phyloP scores from a whole-genome alignment of 2,329 filamentous ascomycete genomes.

The Colletotrichum musicola region DNA sequence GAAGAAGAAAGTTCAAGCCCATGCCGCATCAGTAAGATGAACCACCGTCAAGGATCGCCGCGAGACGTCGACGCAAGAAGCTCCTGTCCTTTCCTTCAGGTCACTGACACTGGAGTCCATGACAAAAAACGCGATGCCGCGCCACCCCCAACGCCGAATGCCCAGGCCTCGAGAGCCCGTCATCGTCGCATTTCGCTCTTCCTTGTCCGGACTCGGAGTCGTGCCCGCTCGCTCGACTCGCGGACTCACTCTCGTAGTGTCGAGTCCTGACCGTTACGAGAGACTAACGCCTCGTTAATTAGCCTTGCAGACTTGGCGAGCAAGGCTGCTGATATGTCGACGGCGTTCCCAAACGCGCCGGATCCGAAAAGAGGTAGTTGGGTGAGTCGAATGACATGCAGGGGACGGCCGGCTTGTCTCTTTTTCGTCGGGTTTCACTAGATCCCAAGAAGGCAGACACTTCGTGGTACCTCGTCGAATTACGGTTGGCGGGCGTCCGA shows the following conservation, averaged over 20 bases:
- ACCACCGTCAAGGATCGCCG: background rate
- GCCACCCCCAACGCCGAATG: background rate
- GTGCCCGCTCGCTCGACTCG: constrained; percentile 3
- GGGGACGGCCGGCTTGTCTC: background rate
- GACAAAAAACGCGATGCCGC: background rate
- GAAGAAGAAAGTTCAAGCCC: constrained; percentile 30
- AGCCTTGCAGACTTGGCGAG: background rate
- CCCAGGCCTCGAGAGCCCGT: constrained; percentile 15
- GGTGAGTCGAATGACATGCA: background rate
- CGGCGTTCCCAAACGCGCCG: background rate
- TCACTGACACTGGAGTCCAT: too few species aligned
- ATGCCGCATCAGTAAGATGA: constrained; percentile 18
- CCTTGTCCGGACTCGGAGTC: background rate
- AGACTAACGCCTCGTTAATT: background rate
- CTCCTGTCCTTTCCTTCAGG: too few species aligned
- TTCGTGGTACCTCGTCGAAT: constrained; percentile 1
- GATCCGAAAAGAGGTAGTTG: background rate
- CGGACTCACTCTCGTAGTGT: background rate
- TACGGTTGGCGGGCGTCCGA: constrained; percentile 18
- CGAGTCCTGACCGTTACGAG: background rate
- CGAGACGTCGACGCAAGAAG: too few species aligned
- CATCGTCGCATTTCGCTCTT: constrained; percentile 7
- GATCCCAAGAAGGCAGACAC: background rate
- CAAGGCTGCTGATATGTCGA: background rate
- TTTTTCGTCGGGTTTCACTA: background rate